A percentile compares a stretch with the other conserved stretches of the same genome.
phyloP scores from a whole-genome alignment of 2,329 filamentous ascomycete genomes.

The Ambrosiella beaveri region DNA sequence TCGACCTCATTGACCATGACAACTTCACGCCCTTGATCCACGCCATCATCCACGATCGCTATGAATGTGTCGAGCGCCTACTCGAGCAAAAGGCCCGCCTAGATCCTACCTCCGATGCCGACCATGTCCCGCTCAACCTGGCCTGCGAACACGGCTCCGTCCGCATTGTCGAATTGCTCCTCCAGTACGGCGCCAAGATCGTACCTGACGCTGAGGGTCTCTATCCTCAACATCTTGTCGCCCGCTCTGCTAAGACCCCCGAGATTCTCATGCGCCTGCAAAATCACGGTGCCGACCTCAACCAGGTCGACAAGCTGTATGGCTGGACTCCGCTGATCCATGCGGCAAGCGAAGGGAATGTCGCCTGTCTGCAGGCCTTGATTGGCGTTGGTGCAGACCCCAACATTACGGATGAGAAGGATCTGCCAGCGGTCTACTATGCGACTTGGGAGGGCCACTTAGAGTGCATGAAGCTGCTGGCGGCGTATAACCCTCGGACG shows the following conservation, averaged over 20 bases:
- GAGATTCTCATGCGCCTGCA: constrained; percentile 65
- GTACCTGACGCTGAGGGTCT: constrained; percentile 91
- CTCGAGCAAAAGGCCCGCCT: constrained; percentile 66
- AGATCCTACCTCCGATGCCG: constrained; percentile 68
- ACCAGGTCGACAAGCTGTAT: constrained; percentile 89
- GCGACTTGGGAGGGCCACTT: constrained; percentile 95
- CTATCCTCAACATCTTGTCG: constrained; percentile 92
- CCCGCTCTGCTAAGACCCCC: constrained; percentile 68
- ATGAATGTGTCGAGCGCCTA: constrained; percentile 63
- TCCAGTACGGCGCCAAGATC: constrained; percentile 64
- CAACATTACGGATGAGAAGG: constrained; percentile 77
- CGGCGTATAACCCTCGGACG: constrained; percentile 34
- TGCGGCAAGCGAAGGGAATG: constrained; percentile 88
- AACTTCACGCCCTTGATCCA: constrained; percentile 95
- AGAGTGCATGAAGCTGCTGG: constrained; percentile 80
- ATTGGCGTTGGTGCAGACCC: constrained; percentile 64
- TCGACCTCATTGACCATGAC: constrained; percentile 83
- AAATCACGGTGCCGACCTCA: constrained; percentile 71
- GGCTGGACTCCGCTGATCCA: constrained; percentile 96
- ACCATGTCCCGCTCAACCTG: constrained; percentile 86
- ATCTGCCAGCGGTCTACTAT: constrained; percentile 90
- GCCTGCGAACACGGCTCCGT: constrained; percentile 87
- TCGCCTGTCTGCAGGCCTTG: constrained; percentile 68
- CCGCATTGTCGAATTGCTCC: constrained; percentile 65
- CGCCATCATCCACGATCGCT: constrained; percentile 74